Evolutionary conservation across 2,329 filamentous ascomycete genomes (phyloP), one percentile per base, ranked within the genome.

Genomic region (Aspergillus piperis): DNA sequence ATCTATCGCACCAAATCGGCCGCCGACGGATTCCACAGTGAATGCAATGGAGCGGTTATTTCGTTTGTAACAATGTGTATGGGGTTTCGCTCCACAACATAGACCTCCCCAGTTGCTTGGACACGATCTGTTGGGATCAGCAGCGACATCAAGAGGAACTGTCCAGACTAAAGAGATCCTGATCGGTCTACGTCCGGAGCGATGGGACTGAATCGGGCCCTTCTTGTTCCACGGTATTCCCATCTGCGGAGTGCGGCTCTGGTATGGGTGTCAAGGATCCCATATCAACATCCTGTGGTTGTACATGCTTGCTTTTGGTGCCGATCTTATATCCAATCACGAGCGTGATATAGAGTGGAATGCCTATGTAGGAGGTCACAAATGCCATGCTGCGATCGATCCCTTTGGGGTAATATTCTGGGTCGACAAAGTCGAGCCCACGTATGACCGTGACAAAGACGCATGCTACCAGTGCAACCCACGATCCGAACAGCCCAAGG

Each of bases 391-490:
- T 86, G 79, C 88, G 88, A 71, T 89, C 83, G 61, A 90, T 89
- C 77, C 57, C 80, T 78, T 61, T 80, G 76, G 68, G 76, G 64
- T 72, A 73, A n/a, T 36, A 64, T 67, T 64, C 68, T 70, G 27
- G 85, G 8, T 59, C 78, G 72, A 94, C 92, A 52, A 89, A 86
- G 57, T 84, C 82, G 75, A 88, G 92, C 79, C 91, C 91, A 83
- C 94, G 94, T 71, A 90, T 93, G 60, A 94, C 71, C 1, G 89
- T 85, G 62, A 95, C 89, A 21, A 94, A 74, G 68, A 84, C 81
- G 77, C 89, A 91, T 75, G 91, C 86, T 69, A 83, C 77, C 3
- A 94, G 81, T 0, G 88, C 88, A 58, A 81, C 77, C 73, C 86
- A 86, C 0, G 88, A 91, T 5, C 91, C 91, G 64, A 76, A 83